Conservation (phyloP, 768 basidiomycete genomes). For the Amanita thiersii region DNA sequence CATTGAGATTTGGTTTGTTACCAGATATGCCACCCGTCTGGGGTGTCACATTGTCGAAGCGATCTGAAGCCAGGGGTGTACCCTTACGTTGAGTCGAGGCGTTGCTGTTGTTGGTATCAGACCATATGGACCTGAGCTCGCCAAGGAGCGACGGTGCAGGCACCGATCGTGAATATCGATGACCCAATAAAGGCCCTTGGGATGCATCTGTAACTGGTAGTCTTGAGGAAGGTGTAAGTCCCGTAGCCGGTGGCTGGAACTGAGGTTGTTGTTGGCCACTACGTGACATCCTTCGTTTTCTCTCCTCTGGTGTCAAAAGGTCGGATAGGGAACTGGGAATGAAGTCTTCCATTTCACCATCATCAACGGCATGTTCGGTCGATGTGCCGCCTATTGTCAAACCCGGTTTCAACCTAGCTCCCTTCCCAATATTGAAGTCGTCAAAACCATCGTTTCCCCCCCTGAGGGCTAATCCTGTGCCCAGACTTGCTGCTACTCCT, state of each 20-base stretch:
- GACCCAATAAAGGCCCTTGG: conserved; percentile 18
- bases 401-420: conserved; percentile 12
- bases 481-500: conserved; percentile 60
- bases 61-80: conserved; percentile 25
- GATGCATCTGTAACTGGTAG: conserved; percentile 6
- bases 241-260: not conserved
- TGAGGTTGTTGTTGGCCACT: conserved; percentile 29
- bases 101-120: conserved; percentile 34
- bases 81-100: not conserved
- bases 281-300: conserved; percentile 73
- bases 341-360: conserved; percentile 83
- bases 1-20: conserved; percentile 19
- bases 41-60: conserved; percentile 27
- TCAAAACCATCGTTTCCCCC: conserved; percentile 32
- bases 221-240: conserved; percentile 8
- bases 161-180: conserved; percentile 79
- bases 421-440: conserved; percentile 15
- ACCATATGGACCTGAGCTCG: conserved; percentile 78
- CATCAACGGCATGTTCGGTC: conserved; percentile 45
- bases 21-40: conserved; percentile 45
- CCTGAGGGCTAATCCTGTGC: conserved; percentile 40
- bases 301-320: conserved; percentile 82
- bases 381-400: conserved; percentile 12
- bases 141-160: conserved; percentile 71
- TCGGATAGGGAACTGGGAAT: conserved; percentile 85